Conservation (phyloP, 352 stramenopile genomes). For the Globisporangium emineosum region DNA sequence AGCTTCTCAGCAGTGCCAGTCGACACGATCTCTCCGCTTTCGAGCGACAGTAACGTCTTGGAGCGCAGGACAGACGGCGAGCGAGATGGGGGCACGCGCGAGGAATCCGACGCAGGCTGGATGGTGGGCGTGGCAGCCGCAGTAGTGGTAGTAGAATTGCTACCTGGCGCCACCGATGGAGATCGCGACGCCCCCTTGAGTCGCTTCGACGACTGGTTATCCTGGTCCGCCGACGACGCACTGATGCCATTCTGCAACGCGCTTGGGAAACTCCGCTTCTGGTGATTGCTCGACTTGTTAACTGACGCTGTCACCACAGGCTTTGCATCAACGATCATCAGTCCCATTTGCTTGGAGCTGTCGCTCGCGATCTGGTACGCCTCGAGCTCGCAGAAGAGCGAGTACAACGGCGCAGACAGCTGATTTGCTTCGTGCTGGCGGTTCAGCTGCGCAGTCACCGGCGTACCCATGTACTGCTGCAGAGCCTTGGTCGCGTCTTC, state of each 20-base stretch:
- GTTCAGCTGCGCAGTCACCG: conserved; percentile 35
- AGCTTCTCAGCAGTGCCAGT: conserved; percentile 41
- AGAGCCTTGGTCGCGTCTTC: conserved; percentile 57
- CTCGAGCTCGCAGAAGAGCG: conserved; percentile 71
- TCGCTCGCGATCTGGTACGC: conserved; percentile 61
- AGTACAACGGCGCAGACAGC: conserved; percentile 58
- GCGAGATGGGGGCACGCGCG: conserved; percentile 35
- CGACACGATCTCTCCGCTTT: conserved; percentile 43
- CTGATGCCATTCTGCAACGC: conserved; percentile 16
- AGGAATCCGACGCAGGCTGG: conserved; percentile 12
- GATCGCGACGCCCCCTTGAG: conserved; percentile 37
- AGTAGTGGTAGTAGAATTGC: conserved; percentile 2
- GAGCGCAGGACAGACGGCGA: conserved; percentile 44
- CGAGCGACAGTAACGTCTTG: conserved; percentile 6
- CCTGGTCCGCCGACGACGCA: conserved; percentile 9
- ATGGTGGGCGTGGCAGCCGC: background rate
- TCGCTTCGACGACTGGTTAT: conserved; percentile 31
- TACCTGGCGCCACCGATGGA: conserved; percentile 25
- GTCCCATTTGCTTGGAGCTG: conserved; percentile 36
- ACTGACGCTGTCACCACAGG: conserved; percentile 16
- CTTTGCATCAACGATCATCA: conserved; percentile 52
- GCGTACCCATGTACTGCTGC: conserved; percentile 57
- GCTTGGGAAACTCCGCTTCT: conserved; percentile 19
- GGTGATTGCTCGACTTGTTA: conserved; percentile 25
- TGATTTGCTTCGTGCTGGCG: conserved; percentile 46